A percentile compares a stretch with the other conserved stretches of the same genome.
phyloP scores from a whole-genome alignment of 1,284 basidiomycete species.

The Peniophora sp. region DNA sequence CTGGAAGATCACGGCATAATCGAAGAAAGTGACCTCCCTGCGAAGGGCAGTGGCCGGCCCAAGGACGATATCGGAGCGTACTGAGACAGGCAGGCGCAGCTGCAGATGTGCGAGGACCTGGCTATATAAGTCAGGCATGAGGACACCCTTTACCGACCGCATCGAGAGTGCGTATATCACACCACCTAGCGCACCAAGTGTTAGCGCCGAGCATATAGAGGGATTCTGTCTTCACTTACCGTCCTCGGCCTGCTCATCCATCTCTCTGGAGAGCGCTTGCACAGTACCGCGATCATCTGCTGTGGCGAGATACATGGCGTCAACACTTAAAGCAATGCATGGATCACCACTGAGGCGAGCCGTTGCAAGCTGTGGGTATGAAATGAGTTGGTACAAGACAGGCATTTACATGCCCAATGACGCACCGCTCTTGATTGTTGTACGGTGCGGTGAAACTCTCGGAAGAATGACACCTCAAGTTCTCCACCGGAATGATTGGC shows the following conservation, averaged over 20 bases:
- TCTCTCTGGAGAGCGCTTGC: conserved; percentile 13
- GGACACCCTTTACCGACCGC: background rate
- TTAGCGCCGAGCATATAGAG: background rate
- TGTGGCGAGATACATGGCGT: conserved; percentile 16
- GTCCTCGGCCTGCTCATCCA: conserved; percentile 13
- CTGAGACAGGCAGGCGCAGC: background rate
- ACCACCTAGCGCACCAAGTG: background rate
- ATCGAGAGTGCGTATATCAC: background rate
- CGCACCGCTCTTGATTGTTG: conserved; percentile 15
- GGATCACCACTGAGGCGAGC: conserved; percentile 3
- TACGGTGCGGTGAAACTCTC: conserved; percentile 18
- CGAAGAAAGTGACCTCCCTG: conserved; percentile 11
- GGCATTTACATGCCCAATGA: background rate
- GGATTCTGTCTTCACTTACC: too few species aligned
- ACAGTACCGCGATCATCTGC: conserved; percentile 21
- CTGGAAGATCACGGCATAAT: conserved; percentile 14
- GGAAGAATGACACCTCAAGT: conserved; percentile 14
- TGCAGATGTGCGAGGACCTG: conserved; percentile 3
- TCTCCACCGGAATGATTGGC: conserved; percentile 14
- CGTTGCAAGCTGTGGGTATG: background rate
- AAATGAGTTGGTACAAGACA: background rate
- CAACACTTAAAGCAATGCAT: conserved; percentile 2
- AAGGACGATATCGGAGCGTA: background rate
- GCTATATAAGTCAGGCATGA: background rate
- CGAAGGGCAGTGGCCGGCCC: background rate